phyloP scores from a whole-genome alignment of 164 flowering plant genomes.

The Protea cynaroides region DNA sequence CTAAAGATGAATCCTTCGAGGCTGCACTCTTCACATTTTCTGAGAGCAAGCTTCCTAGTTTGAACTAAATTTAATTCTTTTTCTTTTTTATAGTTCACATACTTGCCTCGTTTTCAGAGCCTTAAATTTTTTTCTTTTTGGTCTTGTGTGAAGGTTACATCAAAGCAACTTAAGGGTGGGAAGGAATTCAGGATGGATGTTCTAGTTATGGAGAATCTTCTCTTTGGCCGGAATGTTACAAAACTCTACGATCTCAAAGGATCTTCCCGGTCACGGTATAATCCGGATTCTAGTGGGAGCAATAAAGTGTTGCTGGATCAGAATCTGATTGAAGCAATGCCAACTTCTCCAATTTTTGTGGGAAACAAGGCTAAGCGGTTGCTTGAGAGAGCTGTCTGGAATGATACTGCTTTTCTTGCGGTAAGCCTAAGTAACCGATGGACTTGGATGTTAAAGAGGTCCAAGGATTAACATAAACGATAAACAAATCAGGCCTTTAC shows the following conservation, averaged over 20 bases:
- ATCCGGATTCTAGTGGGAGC: constrained; percentile 83
- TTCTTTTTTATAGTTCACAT: not conserved
- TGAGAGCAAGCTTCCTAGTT: not conserved
- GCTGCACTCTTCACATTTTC: not conserved
- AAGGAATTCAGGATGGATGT: constrained; percentile 88
- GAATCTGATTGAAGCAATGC: constrained; percentile 97
- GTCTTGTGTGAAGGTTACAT: constrained; percentile 46
- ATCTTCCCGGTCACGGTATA: constrained; percentile 84
- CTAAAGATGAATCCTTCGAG: not conserved
- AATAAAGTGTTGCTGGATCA: constrained; percentile 94
- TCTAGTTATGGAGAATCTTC: constrained; percentile 92
- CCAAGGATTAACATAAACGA: not conserved
- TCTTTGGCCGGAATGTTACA: constrained; percentile 65
- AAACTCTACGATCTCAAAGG: constrained; percentile 96
- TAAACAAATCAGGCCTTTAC: not conserved
- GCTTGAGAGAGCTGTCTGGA: constrained; percentile 98
- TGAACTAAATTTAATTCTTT: not conserved
- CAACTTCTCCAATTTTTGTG: constrained; percentile 95
- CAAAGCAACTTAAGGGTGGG: constrained; percentile 84
- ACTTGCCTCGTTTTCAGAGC: not conserved
- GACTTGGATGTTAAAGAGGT: not conserved
- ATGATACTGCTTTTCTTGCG: constrained; percentile 94
- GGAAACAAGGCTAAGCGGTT: constrained; percentile 92
- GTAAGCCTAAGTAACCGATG: constrained; percentile 39
- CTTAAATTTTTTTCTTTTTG: constrained; percentile 5